phyloP scores from a whole-genome alignment of 164 flowering plant genomes.

The Magnolia officinalis region DNA sequence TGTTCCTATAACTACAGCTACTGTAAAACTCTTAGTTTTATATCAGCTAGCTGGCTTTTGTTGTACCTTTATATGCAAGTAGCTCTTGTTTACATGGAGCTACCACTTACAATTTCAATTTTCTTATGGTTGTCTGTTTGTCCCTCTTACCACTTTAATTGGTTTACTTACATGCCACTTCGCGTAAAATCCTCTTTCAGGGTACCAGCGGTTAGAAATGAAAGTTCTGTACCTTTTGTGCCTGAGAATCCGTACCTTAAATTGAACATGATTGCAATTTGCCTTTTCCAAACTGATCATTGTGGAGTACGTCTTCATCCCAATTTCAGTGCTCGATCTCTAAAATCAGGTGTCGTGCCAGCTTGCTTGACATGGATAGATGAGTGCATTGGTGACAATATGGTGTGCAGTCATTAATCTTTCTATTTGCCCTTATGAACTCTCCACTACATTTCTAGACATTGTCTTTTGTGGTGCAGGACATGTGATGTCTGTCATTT shows the following conservation, averaged over 20 bases:
- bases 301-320: conserved; percentile 13
- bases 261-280: conserved; percentile 16
- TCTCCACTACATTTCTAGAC: conserved; percentile 12
- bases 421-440: conserved; percentile 4
- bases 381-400: conserved; percentile 11
- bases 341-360: conserved; percentile 3
- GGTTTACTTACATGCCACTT: conserved; percentile 10
- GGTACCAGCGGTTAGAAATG: conserved; percentile 19
- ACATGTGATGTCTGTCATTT: background rate
- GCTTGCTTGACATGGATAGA: conserved; percentile 6
- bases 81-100: conserved; percentile 6
- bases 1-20: background rate
- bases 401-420: background rate
- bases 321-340: conserved; percentile 11
- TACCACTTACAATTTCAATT: background rate
- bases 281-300: conserved; percentile 17
- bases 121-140: background rate
- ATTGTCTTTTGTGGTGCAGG: conserved; percentile 15
- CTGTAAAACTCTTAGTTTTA: background rate
- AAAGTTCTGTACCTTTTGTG: conserved; percentile 24
- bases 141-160: background rate
- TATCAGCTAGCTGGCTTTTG: background rate
- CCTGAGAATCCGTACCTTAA: conserved; percentile 20
- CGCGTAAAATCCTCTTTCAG: conserved; percentile 27
- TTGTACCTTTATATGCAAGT: background rate